Evolutionary conservation across 1,139 yeast genomes (phyloP), one percentile per base, ranked within the genome.

Genomic region (Lodderomyces parapsilosis): DNA sequence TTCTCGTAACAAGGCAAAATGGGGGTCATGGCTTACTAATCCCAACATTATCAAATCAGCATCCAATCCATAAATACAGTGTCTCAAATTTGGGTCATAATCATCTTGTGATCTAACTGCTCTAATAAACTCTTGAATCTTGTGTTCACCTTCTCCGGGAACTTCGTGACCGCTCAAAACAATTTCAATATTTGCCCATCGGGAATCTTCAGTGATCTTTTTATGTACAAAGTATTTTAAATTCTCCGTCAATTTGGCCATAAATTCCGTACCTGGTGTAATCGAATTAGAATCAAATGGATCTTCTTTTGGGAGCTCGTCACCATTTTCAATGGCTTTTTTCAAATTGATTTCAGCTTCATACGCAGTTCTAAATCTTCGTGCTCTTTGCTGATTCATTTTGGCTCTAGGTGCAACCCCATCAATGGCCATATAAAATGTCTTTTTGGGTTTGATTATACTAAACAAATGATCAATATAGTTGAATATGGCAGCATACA

Each of bases 101-200:
- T 76, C 77, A 1, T 83, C 80, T 52, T 83, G 87, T 11, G 87
- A 76, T 54, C 95, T 82, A 64, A 85, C 85, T 38, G 83, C 75
- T 63, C 99, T 80, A 50, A 94, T 89, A 58, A 83, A 94, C 56
- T 88, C 89, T 99, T 93, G 93, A 55, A 93, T 89, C 63, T 93
- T 93, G 68, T 93, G 99, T 68, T 94, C 99, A 62, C 99, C 99
- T 74, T 94, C 99, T 51, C 99, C 99, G 3, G 99, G 99, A n/a
- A 90, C 98, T 53, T 93, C 93, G 52, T 95, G 97, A 42, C 96
- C 99, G 44, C 96, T 86, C 49, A 94, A 80, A 32, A 94, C 79
- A 44, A 94, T 83, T 53, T 90, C 80, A 51, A 89, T 73, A 48
- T 83, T 79, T 52, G 89, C 86, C 99, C 99, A 94, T 43, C 86